Percentiles rank a stretch among this genome's conserved stretches.
Conservation (phyloP, 179 eudicot genomes). For the Gypsophila paniculata region DNA sequence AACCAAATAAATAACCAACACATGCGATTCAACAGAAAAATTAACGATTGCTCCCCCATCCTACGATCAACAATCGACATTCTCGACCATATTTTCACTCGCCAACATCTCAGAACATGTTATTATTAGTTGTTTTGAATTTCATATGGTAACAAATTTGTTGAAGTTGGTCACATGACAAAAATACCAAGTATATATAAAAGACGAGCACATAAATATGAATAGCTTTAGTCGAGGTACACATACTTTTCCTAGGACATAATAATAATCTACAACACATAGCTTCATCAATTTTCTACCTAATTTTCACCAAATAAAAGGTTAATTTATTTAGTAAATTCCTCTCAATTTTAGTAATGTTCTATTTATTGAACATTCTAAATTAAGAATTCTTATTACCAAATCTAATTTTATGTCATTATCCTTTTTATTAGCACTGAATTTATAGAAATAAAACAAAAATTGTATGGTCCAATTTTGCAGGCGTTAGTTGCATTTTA, state of each 20-base stretch:
- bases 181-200: too few species aligned
- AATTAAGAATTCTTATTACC: not conserved
- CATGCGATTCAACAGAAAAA: too few species aligned
- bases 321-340: not conserved
- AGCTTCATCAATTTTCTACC: slow-evolving; percentile 9
- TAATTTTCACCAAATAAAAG: slow-evolving; percentile 6
- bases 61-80: too few species aligned
- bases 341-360: not conserved
- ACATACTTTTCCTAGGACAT: not conserved
- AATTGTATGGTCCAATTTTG: slow-evolving; percentile 6
- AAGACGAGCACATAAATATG: not conserved
- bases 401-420: not conserved
- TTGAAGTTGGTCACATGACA: too few species aligned
- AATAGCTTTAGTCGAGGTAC: slow-evolving; percentile 3
- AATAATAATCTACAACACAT: not conserved
- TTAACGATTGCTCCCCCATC: too few species aligned
- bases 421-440: not conserved
- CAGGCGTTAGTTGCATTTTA: slow-evolving; percentile 24
- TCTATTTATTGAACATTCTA: slow-evolving; percentile 5
- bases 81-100: too few species aligned
- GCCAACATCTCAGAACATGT: too few species aligned
- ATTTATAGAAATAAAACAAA: slow-evolving; percentile 4
- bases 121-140: too few species aligned
- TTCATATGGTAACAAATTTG: too few species aligned
- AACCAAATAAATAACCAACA: too few species aligned